A percentile compares a stretch with the other conserved stretches of the same genome.
These are phyloP conservation scores for Alternaria sp. DNA, from an alignment of 2,329 filamentous ascomycete species.

Conservation along the genomic window DNA sequence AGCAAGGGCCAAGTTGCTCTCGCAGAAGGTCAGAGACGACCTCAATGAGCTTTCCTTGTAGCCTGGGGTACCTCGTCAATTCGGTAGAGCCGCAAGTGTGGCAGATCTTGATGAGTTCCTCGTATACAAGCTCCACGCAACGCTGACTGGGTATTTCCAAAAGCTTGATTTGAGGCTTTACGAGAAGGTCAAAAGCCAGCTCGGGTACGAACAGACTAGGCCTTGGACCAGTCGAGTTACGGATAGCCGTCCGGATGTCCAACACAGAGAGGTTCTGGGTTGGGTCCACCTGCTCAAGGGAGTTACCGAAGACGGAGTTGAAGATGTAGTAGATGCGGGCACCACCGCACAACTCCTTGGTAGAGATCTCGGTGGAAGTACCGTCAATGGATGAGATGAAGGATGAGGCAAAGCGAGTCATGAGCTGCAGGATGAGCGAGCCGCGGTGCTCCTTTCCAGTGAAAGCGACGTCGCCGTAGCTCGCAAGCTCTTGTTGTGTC, in stretches of 20 bases:
- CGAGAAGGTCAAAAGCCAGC: slow-evolving; percentile 94
- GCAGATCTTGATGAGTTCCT: slow-evolving; percentile 99
- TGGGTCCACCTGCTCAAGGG: slow-evolving; percentile 92
- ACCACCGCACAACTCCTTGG: slow-evolving; percentile 94
- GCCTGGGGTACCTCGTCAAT: slow-evolving; percentile 84
- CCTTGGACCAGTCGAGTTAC: slow-evolving; percentile 94
- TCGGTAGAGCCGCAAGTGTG: slow-evolving; percentile 97
- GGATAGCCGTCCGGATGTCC: slow-evolving; percentile 95
- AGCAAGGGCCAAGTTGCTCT: slow-evolving; percentile 88
- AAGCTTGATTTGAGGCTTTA: slow-evolving; percentile 98
- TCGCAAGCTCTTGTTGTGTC: slow-evolving; percentile 96
- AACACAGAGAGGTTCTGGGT: slow-evolving; percentile 93
- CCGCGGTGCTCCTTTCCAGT: slow-evolving; percentile 96
- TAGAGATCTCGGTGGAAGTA: slow-evolving; percentile 97
- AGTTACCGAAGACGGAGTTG: slow-evolving; percentile 98
- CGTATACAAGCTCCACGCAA: slow-evolving; percentile 97
- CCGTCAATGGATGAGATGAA: slow-evolving; percentile 99
- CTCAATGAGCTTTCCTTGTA: slow-evolving; percentile 97
- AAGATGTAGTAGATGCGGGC: slow-evolving; percentile 98
- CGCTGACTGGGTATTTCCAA: slow-evolving; percentile 93
- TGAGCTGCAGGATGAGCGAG: slow-evolving; percentile 91
- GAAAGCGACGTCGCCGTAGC: slow-evolving; percentile 97
- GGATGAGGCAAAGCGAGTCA: slow-evolving; percentile 97
- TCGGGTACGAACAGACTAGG: slow-evolving; percentile 97
- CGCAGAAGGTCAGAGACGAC: slow-evolving; percentile 95